Percentiles rank a stretch among this genome's conserved stretches.
phyloP scores from a whole-genome alignment of 352 stramenopile species.

The Phytophthora tubulina region DNA sequence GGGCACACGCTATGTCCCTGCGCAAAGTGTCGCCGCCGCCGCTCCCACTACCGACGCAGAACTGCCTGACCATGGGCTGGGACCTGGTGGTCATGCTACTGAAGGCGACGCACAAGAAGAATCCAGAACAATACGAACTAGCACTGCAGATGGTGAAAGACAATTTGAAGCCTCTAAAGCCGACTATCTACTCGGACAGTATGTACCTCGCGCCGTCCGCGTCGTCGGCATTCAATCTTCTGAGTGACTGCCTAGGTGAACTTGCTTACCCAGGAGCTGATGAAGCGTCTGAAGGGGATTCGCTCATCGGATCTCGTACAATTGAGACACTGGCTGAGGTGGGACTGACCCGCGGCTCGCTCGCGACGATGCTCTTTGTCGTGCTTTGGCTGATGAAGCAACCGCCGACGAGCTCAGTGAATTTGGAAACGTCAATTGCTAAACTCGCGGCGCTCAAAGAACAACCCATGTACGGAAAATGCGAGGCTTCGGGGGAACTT shows the following conservation, averaged over 20 bases:
- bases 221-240: constrained; percentile 72
- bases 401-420: constrained; percentile 46
- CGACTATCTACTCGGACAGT: constrained; percentile 82
- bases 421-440: constrained; percentile 61
- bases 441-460: constrained; percentile 87
- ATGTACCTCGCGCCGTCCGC: constrained; percentile 87
- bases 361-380: constrained; percentile 76
- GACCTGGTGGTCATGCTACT: constrained; percentile 81
- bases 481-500: constrained; percentile 84
- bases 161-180: constrained; percentile 74
- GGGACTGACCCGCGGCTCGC: constrained; percentile 72
- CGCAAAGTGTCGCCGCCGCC: constrained; percentile 77
- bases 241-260: constrained; percentile 75
- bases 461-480: constrained; percentile 89
- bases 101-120: constrained; percentile 70
- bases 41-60: constrained; percentile 83
- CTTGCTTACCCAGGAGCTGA: constrained; percentile 42
- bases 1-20: constrained; percentile 65
- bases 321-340: constrained; percentile 84
- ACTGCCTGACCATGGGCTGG: constrained; percentile 87
- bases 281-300: constrained; percentile 33
- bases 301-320: constrained; percentile 53
- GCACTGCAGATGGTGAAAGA: constrained; percentile 83
- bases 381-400: constrained; percentile 81
- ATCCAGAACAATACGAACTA: constrained; percentile 70